Evolutionary conservation across 2,329 filamentous ascomycete genomes (phyloP), one percentile per base, ranked within the genome.

Genomic region (Periconia sp.): DNA sequence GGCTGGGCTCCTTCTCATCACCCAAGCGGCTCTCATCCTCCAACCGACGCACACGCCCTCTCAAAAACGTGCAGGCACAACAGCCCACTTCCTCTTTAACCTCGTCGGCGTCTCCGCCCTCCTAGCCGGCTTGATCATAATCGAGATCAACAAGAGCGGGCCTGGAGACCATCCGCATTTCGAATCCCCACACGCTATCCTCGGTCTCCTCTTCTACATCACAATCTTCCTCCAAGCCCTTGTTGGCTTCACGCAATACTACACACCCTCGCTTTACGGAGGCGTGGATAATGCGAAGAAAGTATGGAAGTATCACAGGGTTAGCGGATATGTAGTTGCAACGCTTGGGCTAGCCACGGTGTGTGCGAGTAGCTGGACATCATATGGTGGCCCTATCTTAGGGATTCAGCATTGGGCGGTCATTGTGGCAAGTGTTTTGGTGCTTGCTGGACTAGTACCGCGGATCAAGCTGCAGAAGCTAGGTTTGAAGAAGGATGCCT

Each of bases 261-360:
- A 84, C 45, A 75, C 82, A 3, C 92, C 92, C 0, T 63, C 65
- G 1, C 59, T 95, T 1, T 95, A 92, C 59, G 92, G 92, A 4
- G 84, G 89, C 42, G 84, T 86, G 50, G 85, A 89, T 18, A 84
- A 84, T 3, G 92, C 91, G 15, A 95, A 92, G 78, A 78, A 78
- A 17, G 69, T 96, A 29, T 97, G 92, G 79, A 96, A 95, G 72
- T 96, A 92, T 61, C 94, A 97, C 69, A 83, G 92, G 21, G 73
- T 81, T 40, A 80, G 78, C 16, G 94, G 92, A 2, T 97, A 99
- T 65, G 54, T 83, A 6, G 74, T 92, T 45, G 72, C 92, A 40
- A 62, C 86, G 36, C 60, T 95, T 57, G 78, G 92, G 49, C 72
- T 95, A 49, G 83, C 82, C 8, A 94, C 92, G 0, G 80, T 95